Evolutionary conservation across 176 grass and related monocot genomes (phyloP).

Genomic region (Carex cristatella): DNA sequence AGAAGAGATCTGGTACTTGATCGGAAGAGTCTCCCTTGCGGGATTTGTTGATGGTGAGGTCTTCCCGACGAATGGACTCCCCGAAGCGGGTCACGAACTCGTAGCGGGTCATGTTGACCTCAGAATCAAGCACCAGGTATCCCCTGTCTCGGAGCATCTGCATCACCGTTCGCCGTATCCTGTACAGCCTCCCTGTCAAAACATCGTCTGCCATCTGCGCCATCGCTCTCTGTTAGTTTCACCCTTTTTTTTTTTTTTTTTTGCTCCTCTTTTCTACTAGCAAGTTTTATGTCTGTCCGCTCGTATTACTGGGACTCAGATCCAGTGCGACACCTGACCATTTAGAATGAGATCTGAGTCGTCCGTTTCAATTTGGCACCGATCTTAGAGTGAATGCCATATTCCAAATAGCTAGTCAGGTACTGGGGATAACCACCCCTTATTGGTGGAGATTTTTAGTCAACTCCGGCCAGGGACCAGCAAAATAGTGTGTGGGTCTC

Average conservation of each 20-base stretch:
- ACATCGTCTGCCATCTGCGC: slow-evolving; percentile 49
- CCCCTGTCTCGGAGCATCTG: slow-evolving; percentile 85
- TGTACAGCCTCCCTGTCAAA: slow-evolving; percentile 42
- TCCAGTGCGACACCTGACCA: too few relatives aligned
- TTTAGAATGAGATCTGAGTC: too few relatives aligned
- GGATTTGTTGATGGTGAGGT: slow-evolving; percentile 86
- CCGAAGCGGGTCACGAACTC: slow-evolving; percentile 83
- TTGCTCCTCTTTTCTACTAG: background rate
- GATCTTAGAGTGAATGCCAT: too few relatives aligned
- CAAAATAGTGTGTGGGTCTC: too few relatives aligned
- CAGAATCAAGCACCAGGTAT: slow-evolving; percentile 83
- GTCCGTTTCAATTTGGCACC: too few relatives aligned
- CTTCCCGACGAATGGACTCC: slow-evolving; percentile 71
- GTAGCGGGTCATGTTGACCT: slow-evolving; percentile 54
- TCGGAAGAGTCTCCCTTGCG: slow-evolving; percentile 74
- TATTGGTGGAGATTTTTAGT: too few relatives aligned
- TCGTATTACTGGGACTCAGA: background rate
- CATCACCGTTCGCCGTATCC: slow-evolving; percentile 89
- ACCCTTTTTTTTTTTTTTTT: background rate
- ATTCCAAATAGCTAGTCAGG: too few relatives aligned
- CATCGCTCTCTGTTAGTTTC: slow-evolving; percentile 18
- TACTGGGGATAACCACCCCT: too few relatives aligned
- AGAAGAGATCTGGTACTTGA: slow-evolving; percentile 34
- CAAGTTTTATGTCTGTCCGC: background rate
- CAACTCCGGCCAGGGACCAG: too few relatives aligned